Evolutionary conservation across 2,329 filamentous ascomycete genomes (phyloP).

Genomic region (Alternaria ventricosa): DNA sequence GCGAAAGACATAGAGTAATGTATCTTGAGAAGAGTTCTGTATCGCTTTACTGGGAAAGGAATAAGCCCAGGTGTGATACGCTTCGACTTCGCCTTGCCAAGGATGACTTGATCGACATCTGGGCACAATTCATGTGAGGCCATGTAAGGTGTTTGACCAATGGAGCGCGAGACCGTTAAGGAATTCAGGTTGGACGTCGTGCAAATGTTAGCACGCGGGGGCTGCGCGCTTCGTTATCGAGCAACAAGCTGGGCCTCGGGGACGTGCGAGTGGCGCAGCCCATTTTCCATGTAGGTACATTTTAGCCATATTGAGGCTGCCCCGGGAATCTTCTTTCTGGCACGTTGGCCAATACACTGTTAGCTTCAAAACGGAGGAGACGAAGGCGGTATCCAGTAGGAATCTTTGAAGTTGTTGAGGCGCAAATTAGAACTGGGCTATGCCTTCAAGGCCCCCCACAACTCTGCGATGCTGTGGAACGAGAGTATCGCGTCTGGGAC

Average conservation of each 20-base stretch:
- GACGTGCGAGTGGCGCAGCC: background rate
- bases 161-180: background rate
- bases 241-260: background rate
- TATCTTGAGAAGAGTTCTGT: background rate
- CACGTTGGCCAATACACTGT: background rate
- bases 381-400: background rate
- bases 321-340: fast-evolving
- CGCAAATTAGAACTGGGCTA: background rate
- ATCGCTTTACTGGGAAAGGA: background rate
- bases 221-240: background rate
- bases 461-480: too few relatives aligned
- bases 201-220: background rate
- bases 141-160: background rate
- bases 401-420: background rate
- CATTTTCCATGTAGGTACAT: background rate
- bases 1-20: background rate
- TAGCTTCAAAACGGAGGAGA: fast-evolving
- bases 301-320: background rate
- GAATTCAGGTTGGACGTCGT: background rate
- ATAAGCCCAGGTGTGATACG: background rate
- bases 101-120: too few relatives aligned
- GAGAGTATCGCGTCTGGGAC: background rate
- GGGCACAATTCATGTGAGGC: too few relatives aligned
- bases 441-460: background rate
- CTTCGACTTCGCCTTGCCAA: background rate